Percentiles rank a stretch among this genome's conserved stretches.
These are phyloP conservation scores for Aspergillus calidoustus DNA, from an alignment of 2,329 filamentous ascomycete species.

Conservation along the genomic window DNA sequence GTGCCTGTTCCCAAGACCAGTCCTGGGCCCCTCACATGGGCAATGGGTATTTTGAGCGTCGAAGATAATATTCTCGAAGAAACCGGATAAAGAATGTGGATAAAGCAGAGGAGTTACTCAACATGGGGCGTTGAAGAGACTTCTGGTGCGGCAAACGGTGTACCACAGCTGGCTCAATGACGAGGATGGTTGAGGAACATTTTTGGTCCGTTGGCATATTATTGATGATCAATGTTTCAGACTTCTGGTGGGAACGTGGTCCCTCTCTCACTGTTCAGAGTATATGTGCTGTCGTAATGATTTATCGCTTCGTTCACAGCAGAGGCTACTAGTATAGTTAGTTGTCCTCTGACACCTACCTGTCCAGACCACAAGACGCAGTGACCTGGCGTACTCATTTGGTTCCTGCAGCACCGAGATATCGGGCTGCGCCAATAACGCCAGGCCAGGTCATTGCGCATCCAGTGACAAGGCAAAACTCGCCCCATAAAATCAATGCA, in stretches of 20 bases:
- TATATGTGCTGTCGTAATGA: slow-evolving; percentile 8
- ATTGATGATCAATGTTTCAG: not conserved
- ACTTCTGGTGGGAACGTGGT: not conserved
- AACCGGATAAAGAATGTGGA: not conserved
- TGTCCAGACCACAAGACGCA: not conserved
- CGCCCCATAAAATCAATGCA: not conserved
- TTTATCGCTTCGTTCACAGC: slow-evolving; percentile 7
- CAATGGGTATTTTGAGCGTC: slow-evolving; percentile 76
- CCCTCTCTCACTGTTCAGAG: not conserved
- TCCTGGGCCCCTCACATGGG: slow-evolving; percentile 71
- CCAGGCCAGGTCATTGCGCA: slow-evolving; percentile 1
- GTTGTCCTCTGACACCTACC: not conserved
- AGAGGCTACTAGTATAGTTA: not conserved
- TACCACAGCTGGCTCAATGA: not conserved
- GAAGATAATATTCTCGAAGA: slow-evolving; percentile 76
- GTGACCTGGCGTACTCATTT: not conserved
- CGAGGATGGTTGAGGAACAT: not conserved
- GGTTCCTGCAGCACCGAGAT: slow-evolving; percentile 6
- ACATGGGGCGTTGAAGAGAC: not conserved
- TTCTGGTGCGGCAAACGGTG: not conserved
- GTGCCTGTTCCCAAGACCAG: slow-evolving; percentile 66
- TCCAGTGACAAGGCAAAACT: slow-evolving; percentile 7
- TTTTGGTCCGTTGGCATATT: not conserved
- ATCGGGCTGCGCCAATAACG: slow-evolving; percentile 1
- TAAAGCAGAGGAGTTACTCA: not conserved